Evolutionary conservation across 768 basidiomycete species (phyloP).

Genomic region (Naganishia kalamii): DNA sequence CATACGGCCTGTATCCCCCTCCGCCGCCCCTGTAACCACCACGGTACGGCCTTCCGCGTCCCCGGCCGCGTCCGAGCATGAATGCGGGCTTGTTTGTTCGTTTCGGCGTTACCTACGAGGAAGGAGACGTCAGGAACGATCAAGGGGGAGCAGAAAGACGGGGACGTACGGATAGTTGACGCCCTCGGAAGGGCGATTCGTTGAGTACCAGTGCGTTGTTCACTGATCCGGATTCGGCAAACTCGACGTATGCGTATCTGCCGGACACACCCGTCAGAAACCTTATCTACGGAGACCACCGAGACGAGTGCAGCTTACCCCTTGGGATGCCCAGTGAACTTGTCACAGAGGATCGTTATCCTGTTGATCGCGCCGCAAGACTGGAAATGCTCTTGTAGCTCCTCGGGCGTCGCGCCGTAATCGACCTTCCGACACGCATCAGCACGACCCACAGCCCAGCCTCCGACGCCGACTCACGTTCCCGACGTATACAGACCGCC

Average conservation of each 20-base stretch:
- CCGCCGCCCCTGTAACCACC: slow-evolving; percentile 43
- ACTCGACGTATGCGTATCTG: slow-evolving; percentile 98
- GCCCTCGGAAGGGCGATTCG: slow-evolving; percentile 89
- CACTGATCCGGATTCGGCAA: slow-evolving; percentile 84
- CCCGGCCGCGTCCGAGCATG: slow-evolving; percentile 66
- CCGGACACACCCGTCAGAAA: not conserved
- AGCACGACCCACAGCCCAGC: no score
- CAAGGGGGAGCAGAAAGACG: not conserved
- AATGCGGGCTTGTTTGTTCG: slow-evolving; percentile 93
- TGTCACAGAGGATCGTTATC: slow-evolving; percentile 98
- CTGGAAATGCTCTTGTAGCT: slow-evolving; percentile 95
- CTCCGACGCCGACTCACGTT: slow-evolving; percentile 68
- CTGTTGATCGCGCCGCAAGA: slow-evolving; percentile 97
- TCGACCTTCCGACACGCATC: slow-evolving; percentile 63
- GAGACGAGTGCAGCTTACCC: slow-evolving; percentile 56
- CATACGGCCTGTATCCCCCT: slow-evolving; percentile 61
- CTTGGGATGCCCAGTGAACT: slow-evolving; percentile 98
- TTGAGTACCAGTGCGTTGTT: slow-evolving; percentile 87
- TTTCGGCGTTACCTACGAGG: slow-evolving; percentile 76
- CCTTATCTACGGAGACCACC: not conserved
- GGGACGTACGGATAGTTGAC: slow-evolving; percentile 73
- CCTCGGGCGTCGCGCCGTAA: slow-evolving; percentile 93
- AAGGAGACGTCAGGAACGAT: not conserved
- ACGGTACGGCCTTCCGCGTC: slow-evolving; percentile 61
- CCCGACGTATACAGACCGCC: slow-evolving; percentile 86